phyloP scores from a whole-genome alignment of 2,329 filamentous ascomycete genomes.

The Coniochaeta ligniaria region DNA sequence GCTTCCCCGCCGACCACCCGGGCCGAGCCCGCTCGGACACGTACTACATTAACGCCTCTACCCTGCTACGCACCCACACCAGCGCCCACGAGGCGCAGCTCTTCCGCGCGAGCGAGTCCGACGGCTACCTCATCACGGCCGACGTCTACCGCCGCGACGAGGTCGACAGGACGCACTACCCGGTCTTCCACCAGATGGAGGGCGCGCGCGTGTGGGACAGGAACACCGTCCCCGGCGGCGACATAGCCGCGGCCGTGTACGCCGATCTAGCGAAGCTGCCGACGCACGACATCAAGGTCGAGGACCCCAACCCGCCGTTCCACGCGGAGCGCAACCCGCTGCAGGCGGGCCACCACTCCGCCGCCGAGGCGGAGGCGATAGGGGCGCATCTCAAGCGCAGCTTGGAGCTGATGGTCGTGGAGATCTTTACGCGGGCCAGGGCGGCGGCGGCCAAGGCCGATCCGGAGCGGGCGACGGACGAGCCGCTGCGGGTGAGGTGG shows the following conservation, averaged over 20 bases:
- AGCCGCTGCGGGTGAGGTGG: slow-evolving; percentile 84
- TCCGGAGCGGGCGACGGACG: slow-evolving; percentile 36
- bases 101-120: slow-evolving; percentile 63
- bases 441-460: slow-evolving; percentile 51
- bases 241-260: slow-evolving; percentile 59
- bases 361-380: slow-evolving; percentile 75
- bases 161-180: slow-evolving; percentile 91
- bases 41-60: slow-evolving; percentile 84
- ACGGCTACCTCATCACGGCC: slow-evolving; percentile 84
- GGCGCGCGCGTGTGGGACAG: slow-evolving; percentile 86
- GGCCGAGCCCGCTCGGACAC: slow-evolving; percentile 85
- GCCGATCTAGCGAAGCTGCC: slow-evolving; percentile 66
- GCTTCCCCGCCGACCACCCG: slow-evolving; percentile 81
- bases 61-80: slow-evolving; percentile 86
- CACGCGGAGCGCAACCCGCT: slow-evolving; percentile 77
- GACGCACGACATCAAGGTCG: slow-evolving; percentile 66
- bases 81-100: slow-evolving; percentile 85
- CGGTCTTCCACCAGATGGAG: slow-evolving; percentile 98
- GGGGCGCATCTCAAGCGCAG: slow-evolving; percentile 81
- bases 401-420: slow-evolving; percentile 81
- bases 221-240: slow-evolving; percentile 44
- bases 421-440: slow-evolving; percentile 76
- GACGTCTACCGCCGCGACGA: slow-evolving; percentile 96
- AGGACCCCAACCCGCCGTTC: slow-evolving; percentile 74
- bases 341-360: slow-evolving; percentile 62